Base-by-base conservation (phyloP, 257 asterid genomes). In the Scutellaria baicalensis region DNA sequence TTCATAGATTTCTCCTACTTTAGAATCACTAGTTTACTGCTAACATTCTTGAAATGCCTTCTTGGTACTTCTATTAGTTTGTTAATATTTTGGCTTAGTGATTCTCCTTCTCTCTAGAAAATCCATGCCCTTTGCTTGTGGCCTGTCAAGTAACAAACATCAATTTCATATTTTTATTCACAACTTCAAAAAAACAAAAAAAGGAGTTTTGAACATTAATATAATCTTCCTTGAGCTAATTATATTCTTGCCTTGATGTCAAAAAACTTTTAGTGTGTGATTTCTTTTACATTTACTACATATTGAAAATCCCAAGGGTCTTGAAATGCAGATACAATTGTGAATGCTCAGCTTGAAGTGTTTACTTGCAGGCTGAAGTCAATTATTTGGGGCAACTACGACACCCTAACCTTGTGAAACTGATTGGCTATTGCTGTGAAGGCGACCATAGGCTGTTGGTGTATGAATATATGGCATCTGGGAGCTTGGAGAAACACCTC, bases 391-490 rank as follows among this genome's bases (percentile, higher is more conserved):
- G 98, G 50, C 97, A 93, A 66, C 89, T 93, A 48, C 84, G 82
- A 31, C 98, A 93, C 76, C 75, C 92, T 51, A 88, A 93, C 75
- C 80, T 93, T 71, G 98, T 93, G 87, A 90, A 85, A 75, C 78
- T 93, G 70, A 89, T 93, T 40, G 97, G 98, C 52, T 90, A 85
- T 70, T 85, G 98, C 92, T 93, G 96, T 20, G 97, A 88, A 75
- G 98, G 81, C 66, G 89, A 87, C 77, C 95, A 90, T 50, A 81
- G 96, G 79, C 81, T 90, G 61, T 68, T 90, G 89, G 98, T 93
- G 43, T 93, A 93, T 44, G 97, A 93, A 81, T 93, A 93, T 64
- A 88, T 93, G 98, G 94, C 92, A 16, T 85, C 94, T 64, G 98
- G 98, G 73, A 90, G 93, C 91, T 77, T 93, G 78, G 97, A 90